A percentile compares a stretch with the other conserved stretches of the same genome.
Evolutionary conservation across 2,329 filamentous ascomycete species (phyloP).

Genomic region (Xylariaceae sp.): DNA sequence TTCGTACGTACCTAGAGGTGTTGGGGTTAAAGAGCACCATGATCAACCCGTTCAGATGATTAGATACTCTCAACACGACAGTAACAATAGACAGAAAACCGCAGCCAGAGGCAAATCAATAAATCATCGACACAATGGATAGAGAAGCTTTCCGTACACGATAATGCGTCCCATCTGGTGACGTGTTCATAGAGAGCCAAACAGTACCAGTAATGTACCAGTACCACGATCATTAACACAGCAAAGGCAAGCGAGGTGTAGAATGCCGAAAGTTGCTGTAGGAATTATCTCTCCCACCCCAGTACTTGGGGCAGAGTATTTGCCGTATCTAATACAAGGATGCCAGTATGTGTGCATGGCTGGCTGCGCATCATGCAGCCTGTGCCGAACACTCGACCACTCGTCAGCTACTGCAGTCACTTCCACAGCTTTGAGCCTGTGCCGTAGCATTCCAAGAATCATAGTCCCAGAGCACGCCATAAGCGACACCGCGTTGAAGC

Average conservation of each 20-base stretch:
- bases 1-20: background rate
- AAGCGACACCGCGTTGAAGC: constrained; percentile 15
- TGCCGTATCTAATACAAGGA: constrained; percentile 30
- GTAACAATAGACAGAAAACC: background rate
- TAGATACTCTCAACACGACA: background rate
- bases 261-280: constrained; percentile 12
- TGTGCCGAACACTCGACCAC: constrained; percentile 8
- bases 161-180: too few relatives aligned
- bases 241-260: constrained; percentile 3
- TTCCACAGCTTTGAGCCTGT: constrained; percentile 10
- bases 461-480: constrained; percentile 8
- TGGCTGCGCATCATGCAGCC: constrained; percentile 13
- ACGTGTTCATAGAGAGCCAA: too few relatives aligned
- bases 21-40: background rate
- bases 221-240: background rate
- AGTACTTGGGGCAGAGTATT: constrained; percentile 12
- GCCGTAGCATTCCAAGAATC: constrained; percentile 7
- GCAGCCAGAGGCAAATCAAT: background rate
- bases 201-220: too few relatives aligned
- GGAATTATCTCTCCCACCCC: constrained; percentile 11
- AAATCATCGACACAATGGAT: too few relatives aligned
- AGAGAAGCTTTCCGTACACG: too few relatives aligned
- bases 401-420: constrained; percentile 22
- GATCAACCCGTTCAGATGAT: background rate
- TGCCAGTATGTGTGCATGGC: constrained; percentile 22